Evolutionary conservation across 495 filamentous ascomycete species (phyloP).

Genomic region (Sabuloglossum arenarium): DNA sequence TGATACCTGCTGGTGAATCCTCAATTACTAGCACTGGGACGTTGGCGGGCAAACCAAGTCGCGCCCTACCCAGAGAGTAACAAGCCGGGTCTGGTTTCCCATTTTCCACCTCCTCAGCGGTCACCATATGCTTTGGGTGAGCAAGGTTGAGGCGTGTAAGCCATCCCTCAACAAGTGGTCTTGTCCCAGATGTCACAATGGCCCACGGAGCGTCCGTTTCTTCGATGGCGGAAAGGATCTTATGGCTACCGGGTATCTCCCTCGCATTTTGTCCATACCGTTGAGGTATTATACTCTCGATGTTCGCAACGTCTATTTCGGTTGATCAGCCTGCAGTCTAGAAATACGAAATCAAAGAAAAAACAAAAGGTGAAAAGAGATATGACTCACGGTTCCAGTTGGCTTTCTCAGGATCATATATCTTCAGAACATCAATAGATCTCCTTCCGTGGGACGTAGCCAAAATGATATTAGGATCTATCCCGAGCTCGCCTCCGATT

Average conservation of each 20-base stretch:
- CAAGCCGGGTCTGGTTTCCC: conserved; percentile 84
- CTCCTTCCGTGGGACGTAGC: conserved; percentile 76
- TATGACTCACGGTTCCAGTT: conserved; percentile 68
- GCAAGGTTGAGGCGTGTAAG: conserved; percentile 57
- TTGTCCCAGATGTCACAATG: conserved; percentile 79
- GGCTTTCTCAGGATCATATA: conserved; percentile 60
- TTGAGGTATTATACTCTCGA: conserved; percentile 61
- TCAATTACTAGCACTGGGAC: conserved; percentile 59
- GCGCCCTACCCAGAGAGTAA: conserved; percentile 50
- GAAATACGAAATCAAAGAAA: background rate
- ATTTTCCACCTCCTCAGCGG: conserved; percentile 63
- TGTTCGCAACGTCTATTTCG: conserved; percentile 45
- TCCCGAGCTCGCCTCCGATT: conserved; percentile 60
- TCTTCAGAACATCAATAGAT: conserved; percentile 55
- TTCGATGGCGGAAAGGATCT: conserved; percentile 36
- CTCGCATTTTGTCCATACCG: conserved; percentile 54
- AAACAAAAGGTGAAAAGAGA: background rate
- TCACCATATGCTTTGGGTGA: conserved; percentile 50
- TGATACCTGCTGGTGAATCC: conserved; percentile 83
- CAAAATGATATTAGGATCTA: conserved; percentile 62
- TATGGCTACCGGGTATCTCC: conserved; percentile 55
- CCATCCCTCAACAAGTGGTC: conserved; percentile 71
- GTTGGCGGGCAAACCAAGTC: conserved; percentile 33
- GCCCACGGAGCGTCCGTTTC: conserved; percentile 48
- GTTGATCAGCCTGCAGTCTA: background rate